Base-by-base conservation (phyloP, 1,284 basidiomycete genomes). In the Boletus austroedulis region DNA sequence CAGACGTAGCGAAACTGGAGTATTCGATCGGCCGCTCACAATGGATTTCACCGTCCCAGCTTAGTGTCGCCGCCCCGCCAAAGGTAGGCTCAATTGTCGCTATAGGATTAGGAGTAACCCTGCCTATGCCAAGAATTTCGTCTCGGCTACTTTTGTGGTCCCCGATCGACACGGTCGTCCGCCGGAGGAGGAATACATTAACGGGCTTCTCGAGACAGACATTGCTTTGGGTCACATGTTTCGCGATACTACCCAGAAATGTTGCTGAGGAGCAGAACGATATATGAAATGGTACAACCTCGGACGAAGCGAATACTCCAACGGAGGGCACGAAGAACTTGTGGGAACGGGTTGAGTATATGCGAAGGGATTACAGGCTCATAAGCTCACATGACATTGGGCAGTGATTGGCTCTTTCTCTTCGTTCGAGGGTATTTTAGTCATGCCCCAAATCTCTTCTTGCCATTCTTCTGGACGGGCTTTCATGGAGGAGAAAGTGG, bases 391-490 rank as follows among this genome's bases (percentile, higher is more conserved):
- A 69, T 83, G 78, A 60, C 78, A 78, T 47, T 81, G 68, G 14
- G 77, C 55, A 66, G 65, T 26, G 73, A 60, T 36, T 60, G 64
- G n/a, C 64, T 66, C 36, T 62, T 64, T 24, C 62, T 56, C 53
- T 70, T 73, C 56, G 15, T 21, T 48, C 1, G 61, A 49, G 26
- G 61, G n/a, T 10, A n/a, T n/a, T 50, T 64, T 59, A 19, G 75
- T 68, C 60, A 87, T 75, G 8, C 67, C 66, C 57, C 78, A 76
- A 19, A 77, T 69, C 11, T 78, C 74, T 64, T 87, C 83, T 55
- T 76, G 76, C 83, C 84, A 88, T 64, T 87, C 85, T 60, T 86
- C 86, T 14, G 86, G 85, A 12, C 74, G 72, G 0, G 53, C 73
- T 72, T 73, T 88, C 82, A 65, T 81, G 64, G 21, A 78, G 74